Base-by-base conservation (phyloP, 441 rosid species). In the Cnidoscolus chayamansa region DNA sequence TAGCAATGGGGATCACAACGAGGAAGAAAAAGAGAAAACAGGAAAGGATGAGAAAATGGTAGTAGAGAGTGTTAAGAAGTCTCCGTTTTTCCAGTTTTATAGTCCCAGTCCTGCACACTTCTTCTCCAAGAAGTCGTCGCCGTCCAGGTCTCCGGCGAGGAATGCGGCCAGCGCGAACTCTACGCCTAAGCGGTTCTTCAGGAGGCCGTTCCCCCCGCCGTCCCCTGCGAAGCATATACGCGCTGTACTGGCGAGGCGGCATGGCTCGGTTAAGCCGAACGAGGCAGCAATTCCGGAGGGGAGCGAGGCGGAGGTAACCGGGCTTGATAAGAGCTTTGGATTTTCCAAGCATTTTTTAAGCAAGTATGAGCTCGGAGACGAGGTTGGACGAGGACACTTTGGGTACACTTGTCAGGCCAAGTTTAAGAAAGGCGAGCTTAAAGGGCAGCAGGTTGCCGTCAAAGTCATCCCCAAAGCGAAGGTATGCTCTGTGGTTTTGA, bases 61-160 rank as follows among this genome's bases (percentile, higher is more conserved):
- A 61, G 58, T 73, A 40, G 82, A 80, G 49, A 73, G 47, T 17
- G 82, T 80, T 32, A 90, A 87, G 76, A 93, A 88, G 66, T 93
- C 97, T 4, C 98, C 98, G 2, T 93, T 93, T 77, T 88, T 87
- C 70, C 86, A 92, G 56, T 89, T 93, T 73, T 93, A 90, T 68
- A 93, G 94, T 72, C 98, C 98, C 0, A 93, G 98, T 74, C 98
- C 98, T 0, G 98, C 89, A 71, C 90, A 84, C 79, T 84, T 91
- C 85, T 93, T 91, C 86, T 91, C 97, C 62, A 93, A 91, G 84
- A 93, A 90, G 86, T 90, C 93, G 79, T 81, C 88, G 13, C 97
- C 97, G 74, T 95, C 81, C 72, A 89, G 92, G 82, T 93, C 96
- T 78, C 93, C 98, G 79, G 89, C 91, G n/a, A 63, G 57, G 76